phyloP scores from a whole-genome alignment of 2,329 filamentous ascomycete species.

The Phialemonium atrogriseum region DNA sequence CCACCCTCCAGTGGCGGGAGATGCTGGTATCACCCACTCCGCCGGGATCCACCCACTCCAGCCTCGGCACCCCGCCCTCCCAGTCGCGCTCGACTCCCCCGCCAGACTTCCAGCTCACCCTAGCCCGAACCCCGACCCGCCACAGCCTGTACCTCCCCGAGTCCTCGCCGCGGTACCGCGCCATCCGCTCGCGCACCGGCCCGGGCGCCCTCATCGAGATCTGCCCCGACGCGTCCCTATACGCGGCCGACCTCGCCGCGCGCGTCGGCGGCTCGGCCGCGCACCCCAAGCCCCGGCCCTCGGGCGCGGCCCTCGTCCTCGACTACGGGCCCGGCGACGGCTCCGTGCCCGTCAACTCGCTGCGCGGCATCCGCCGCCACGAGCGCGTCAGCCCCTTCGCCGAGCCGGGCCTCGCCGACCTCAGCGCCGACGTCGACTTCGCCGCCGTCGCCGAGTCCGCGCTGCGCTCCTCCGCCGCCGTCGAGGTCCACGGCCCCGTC shows the following conservation, averaged over 20 bases:
- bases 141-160: slow-evolving; percentile 81
- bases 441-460: slow-evolving; percentile 76
- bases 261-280: slow-evolving; percentile 66
- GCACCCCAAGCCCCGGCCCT: slow-evolving; percentile 51
- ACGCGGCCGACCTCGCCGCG: slow-evolving; percentile 70
- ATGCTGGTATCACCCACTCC: slow-evolving; percentile 66
- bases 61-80: slow-evolving; percentile 44
- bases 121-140: slow-evolving; percentile 67
- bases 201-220: slow-evolving; percentile 77
- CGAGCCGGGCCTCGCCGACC: slow-evolving; percentile 73
- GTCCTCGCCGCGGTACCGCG: slow-evolving; percentile 68
- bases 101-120: slow-evolving; percentile 81
- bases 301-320: slow-evolving; percentile 86
- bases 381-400: slow-evolving; percentile 69
- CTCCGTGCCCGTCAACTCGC: slow-evolving; percentile 76
- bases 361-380: slow-evolving; percentile 81
- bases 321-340: slow-evolving; percentile 76
- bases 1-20: slow-evolving; percentile 65
- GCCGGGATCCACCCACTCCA: slow-evolving; percentile 41
- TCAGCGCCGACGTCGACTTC: slow-evolving; percentile 93
- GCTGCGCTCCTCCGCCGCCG: slow-evolving; percentile 61
- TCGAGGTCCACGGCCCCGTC: slow-evolving; percentile 90
- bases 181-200: slow-evolving; percentile 56
- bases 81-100: slow-evolving; percentile 41
- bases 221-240: slow-evolving; percentile 77